Base-by-base conservation (phyloP, 805 yeast species). In the Maudiozyma bulderi region DNA sequence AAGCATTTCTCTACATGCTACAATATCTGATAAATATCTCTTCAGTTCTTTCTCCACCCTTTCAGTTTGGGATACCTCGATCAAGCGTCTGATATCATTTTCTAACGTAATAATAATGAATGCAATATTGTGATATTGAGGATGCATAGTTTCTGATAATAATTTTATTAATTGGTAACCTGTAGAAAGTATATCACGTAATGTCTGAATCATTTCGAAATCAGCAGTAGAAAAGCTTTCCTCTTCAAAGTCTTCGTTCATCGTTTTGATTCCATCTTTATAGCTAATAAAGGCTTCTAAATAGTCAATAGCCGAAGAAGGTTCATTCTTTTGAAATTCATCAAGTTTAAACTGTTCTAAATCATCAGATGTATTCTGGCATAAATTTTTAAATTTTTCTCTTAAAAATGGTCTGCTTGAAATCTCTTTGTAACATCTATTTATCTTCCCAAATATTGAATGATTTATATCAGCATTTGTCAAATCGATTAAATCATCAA, bases 401-500 rank as follows among this genome's bases (percentile, higher is more conserved):
- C 26, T 11, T 41, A 44, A 47, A 20, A 13, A 15, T 2, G 44
- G 9, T 42, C 49, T 46, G 9, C 34, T 11, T 2, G 20, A 34
- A 14, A 56, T 31, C 38, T 54, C 57, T 20, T 47, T 43, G n/a
- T 49, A 47, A 32, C 50, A 54, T n/a, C 50, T 39, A 20, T 50
- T 51, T 3, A 56, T 56, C 39, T 51, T 54, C 4, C 50, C 52
- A 42, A 54, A 53, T 5, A 56, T 44, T 2, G 59, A 50, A 15
- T 48, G 34, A 14, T 45, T 20, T 6, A 51, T 43, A 45, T 56
- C 55, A 10, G 51, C 40, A n/a, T 46, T 8, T 9, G 49, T 33
- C 14, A 56, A 38, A 26, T 53, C 44, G 4, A 50, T 10, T 13
- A 54, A 20, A 28, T 38, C 11, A 44, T 56, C 54, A 10, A 54